Percentiles rank a stretch among this genome's conserved stretches.
These are phyloP conservation scores for Nemania diffusa DNA, from an alignment of 2,329 filamentous ascomycete species.

Conservation along the genomic window DNA sequence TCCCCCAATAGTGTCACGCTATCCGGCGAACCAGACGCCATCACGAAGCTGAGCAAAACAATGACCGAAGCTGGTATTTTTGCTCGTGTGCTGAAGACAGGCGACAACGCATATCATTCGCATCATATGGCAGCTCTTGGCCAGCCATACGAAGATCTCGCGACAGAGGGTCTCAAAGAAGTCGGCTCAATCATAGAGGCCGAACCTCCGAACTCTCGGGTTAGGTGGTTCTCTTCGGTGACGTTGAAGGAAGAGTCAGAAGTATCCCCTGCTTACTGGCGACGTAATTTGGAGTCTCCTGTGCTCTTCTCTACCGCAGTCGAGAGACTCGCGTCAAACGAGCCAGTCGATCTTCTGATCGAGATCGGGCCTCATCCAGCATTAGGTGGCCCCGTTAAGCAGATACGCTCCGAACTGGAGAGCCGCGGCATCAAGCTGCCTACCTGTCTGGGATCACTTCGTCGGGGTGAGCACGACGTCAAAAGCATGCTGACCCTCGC, in stretches of 20 bases:
- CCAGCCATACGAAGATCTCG: not conserved
- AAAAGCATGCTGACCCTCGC: slow-evolving; percentile 12
- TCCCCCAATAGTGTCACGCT: slow-evolving; percentile 27
- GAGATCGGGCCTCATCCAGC: slow-evolving; percentile 27
- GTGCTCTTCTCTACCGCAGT: slow-evolving; percentile 16
- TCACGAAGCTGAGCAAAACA: not conserved
- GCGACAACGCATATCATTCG: slow-evolving; percentile 32
- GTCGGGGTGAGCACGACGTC: slow-evolving; percentile 11
- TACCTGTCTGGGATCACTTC: slow-evolving; percentile 5
- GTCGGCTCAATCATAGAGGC: not conserved
- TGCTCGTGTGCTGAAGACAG: slow-evolving; percentile 17
- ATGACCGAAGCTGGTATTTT: slow-evolving; percentile 6
- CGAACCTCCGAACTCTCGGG: not conserved
- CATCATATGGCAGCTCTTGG: slow-evolving; percentile 26
- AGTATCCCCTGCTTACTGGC: not conserved
- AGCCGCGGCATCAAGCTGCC: not conserved
- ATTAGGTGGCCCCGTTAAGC: slow-evolving; percentile 11
- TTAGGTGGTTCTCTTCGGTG: slow-evolving; percentile 13
- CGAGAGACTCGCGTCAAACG: not conserved
- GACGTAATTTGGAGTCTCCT: slow-evolving; percentile 9
- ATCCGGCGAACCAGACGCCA: slow-evolving; percentile 7
- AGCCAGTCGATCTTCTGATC: slow-evolving; percentile 3
- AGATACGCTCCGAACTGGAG: slow-evolving; percentile 13
- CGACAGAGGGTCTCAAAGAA: not conserved
- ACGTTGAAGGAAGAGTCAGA: not conserved